Evolutionary conservation across 768 basidiomycete genomes (phyloP).

Genomic region (Thelephora aurantiotincta): DNA sequence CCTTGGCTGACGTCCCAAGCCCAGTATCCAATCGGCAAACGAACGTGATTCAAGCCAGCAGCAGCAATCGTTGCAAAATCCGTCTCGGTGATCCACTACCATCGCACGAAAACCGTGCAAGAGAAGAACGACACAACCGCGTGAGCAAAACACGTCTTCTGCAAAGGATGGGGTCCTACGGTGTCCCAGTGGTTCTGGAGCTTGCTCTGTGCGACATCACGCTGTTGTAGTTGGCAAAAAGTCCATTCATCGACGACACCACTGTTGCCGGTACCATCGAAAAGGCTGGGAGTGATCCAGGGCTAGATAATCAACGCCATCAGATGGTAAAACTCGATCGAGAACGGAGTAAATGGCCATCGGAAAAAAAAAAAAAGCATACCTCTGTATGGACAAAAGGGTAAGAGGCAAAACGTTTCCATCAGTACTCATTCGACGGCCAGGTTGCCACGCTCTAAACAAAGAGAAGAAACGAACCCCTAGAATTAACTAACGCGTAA

Average conservation of each 20-base stretch:
- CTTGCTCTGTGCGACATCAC: constrained; percentile 28
- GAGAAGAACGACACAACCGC: too few relatives aligned
- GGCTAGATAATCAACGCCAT: constrained; percentile 24
- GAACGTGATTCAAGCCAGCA: constrained; percentile 73
- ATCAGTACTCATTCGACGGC: too few relatives aligned
- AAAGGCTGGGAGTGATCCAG: constrained; percentile 69
- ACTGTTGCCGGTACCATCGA: constrained; percentile 45
- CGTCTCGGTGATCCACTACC: constrained; percentile 57
- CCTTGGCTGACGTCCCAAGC: constrained; percentile 56
- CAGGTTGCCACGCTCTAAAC: neutral
- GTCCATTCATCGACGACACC: constrained; percentile 68
- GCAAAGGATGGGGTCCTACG: constrained; percentile 5
- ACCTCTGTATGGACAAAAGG: constrained; percentile 15
- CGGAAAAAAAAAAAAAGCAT: too few relatives aligned
- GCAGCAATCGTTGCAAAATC: constrained; percentile 67
- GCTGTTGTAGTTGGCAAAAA: constrained; percentile 49
- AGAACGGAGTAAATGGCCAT: constrained; percentile 1
- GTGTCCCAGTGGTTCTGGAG: constrained; percentile 65
- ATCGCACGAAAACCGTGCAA: neutral
- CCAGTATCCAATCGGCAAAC: constrained; percentile 84
- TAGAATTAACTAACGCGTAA: neutral
- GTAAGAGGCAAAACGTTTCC: too few relatives aligned
- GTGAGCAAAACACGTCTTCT: neutral
- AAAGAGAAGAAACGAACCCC: neutral
- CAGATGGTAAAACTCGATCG: too few relatives aligned